Evolutionary conservation across 768 basidiomycete genomes (phyloP), one percentile per base, ranked within the genome.

Genomic region (Tephrocybe sp.): DNA sequence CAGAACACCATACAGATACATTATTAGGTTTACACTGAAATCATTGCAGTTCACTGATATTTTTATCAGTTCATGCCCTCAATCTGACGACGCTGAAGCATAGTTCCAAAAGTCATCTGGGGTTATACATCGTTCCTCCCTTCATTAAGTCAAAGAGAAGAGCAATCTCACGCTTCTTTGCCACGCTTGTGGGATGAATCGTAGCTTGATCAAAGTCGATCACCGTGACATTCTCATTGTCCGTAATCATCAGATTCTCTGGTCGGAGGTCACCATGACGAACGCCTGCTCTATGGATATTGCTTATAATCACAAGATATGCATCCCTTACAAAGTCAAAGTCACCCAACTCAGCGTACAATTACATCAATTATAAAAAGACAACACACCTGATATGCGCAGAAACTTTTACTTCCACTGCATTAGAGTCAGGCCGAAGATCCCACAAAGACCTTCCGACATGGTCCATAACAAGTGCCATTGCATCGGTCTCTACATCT

Each of bases 401-500:
- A 10, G 40, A 14, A 0, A 34, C 40, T n/a, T 4, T 49, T 2
- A 36, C 26, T 5, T 18, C 30, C 8, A 39, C 20, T 4, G 23
- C 11, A 17, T 26, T 17, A 3, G 28, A 12, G 14, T 54, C 50
- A 15, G 34, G 33, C 9, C 43, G 33, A 7, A 42, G 11, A 5
- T 48, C 38, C 43, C 33, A 50, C 9, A 58, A 26, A 23, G 17
- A 43, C 23, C 21, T 42, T 8, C 57, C 59, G 2, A 45, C 55
- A 42, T 58, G 36, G 18, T 32, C 51, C 59, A 61, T 58, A 3
- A 61, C 48, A 7, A 61, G 48, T 1, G 52, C 57, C 17, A 56
- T 10, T 7, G 52, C 45, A 5, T 55, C 40, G 2, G 28, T 54
- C 24, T 61, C 59, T 9, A 51, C 36, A 36, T 56, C 57, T 23